Percentiles rank a stretch among this genome's conserved stretches.
These are phyloP conservation scores for Trypanosoma rangeli DNA, from an alignment of 208 protist species.

Conservation along the genomic window DNA sequence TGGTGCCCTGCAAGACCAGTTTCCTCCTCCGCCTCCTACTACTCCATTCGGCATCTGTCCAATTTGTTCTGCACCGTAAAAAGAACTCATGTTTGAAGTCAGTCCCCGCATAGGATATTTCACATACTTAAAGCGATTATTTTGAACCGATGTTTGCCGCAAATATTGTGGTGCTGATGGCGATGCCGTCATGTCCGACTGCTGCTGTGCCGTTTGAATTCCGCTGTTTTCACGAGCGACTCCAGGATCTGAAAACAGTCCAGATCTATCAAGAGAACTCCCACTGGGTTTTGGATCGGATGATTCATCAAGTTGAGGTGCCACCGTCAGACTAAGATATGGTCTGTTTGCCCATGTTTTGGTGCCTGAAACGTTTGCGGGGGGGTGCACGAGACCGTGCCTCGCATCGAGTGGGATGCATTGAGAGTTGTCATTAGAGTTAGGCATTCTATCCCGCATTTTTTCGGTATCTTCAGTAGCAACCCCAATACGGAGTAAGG, in stretches of 20 bases:
- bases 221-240: neutral
- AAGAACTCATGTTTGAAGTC: neutral
- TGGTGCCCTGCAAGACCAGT: neutral
- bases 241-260: neutral
- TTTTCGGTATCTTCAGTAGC: neutral
- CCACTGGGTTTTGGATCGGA: neutral
- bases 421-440: neutral
- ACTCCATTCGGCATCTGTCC: neutral
- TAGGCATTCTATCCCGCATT: slow-evolving; percentile 2
- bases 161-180: neutral
- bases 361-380: neutral
- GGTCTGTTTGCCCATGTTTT: slow-evolving; percentile 18
- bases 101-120: neutral
- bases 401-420: neutral
- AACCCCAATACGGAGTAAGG: slow-evolving; percentile 3
- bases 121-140: neutral
- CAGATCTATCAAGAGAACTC: neutral
- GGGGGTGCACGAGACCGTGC: neutral
- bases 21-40: neutral
- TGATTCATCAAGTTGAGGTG: neutral
- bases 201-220: slow-evolving; percentile 3
- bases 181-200: neutral
- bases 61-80: neutral
- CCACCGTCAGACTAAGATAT: neutral
- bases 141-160: neutral